phyloP scores from a whole-genome alignment of 1,284 basidiomycete species.

The Ustilago crameri region DNA sequence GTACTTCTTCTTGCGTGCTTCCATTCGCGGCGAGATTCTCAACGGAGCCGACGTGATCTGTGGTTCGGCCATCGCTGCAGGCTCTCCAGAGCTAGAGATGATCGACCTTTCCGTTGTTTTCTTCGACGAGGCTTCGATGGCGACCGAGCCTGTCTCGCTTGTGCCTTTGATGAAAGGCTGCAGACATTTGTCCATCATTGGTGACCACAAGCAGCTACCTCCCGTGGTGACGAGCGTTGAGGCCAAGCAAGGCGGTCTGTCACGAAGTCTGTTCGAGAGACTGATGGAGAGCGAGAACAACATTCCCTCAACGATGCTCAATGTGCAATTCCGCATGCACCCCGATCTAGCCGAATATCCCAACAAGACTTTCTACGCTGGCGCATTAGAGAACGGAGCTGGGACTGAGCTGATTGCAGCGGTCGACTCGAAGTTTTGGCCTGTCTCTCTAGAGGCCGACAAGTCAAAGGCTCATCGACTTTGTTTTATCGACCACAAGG shows the following conservation, averaged over 20 bases:
- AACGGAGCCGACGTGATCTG: constrained; percentile 69
- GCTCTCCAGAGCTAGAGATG: constrained; percentile 65
- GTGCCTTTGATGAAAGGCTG: constrained; percentile 72
- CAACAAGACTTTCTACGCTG: constrained; percentile 82
- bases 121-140: constrained; percentile 94
- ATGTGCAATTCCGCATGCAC: constrained; percentile 94
- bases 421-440: constrained; percentile 49
- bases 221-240: constrained; percentile 77
- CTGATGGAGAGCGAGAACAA: constrained; percentile 72
- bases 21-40: constrained; percentile 67
- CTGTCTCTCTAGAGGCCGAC: neutral
- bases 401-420: constrained; percentile 44
- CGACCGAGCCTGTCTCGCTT: constrained; percentile 78
- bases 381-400: constrained; percentile 77
- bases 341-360: constrained; percentile 87
- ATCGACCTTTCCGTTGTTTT: constrained; percentile 93
- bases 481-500: constrained; percentile 53
- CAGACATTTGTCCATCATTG: constrained; percentile 85
- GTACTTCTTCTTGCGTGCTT: constrained; percentile 60
- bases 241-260: constrained; percentile 76
- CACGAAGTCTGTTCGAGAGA: constrained; percentile 86
- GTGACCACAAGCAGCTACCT: constrained; percentile 96
- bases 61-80: constrained; percentile 63
- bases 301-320: constrained; percentile 75
- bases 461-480: constrained; percentile 17